Base-by-base conservation (phyloP, 2,329 filamentous ascomycete species). In the Chaetomium sp. region DNA sequence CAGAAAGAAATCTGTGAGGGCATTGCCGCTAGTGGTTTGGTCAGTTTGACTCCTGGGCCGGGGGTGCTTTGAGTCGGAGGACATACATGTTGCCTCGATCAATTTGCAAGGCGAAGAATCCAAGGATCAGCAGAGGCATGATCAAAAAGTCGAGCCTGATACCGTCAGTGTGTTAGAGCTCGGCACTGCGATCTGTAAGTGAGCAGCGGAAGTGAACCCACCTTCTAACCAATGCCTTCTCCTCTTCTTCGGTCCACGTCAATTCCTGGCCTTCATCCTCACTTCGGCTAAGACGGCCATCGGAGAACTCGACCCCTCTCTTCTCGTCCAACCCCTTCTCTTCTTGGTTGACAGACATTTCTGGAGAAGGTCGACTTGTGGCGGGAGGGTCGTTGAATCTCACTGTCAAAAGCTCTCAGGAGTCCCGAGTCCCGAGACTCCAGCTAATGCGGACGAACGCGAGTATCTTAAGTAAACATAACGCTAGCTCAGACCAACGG, bases 1-100 rank as follows among this genome's bases (percentile, higher is more conserved):
- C 11, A 75, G 71, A 44, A 81, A 72, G 3, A 71, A 75, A 42
- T 79, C 78, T 3, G 78, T 81, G 41, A 81, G 61, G 2, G 78
- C 78, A 37, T 77, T 79, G 54, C 73, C 73, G 52, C 78, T 77
- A 56, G 10, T n/a, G 19, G 9, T 40, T 8, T 5, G 19, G 34
- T 33, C 36, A 40, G 19, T 3, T 6, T n/a, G 35, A 14, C 14
- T 12, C n/a, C 11, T 19, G 12, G n/a, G 32, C 27, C 10, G 9
- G 5, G 2, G 6, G 19, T 32, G 19, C 8, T 32, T 7, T 6
- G 32, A 14, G 27, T 6, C 35, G 19, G 27, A 48, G n/a, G 27
- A 52, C 61, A 14, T 33, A 63, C 59, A 76, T 75, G 56, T 74
- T 75, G 40, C 67, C 66, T 46, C 68, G 59, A 54, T 70, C 70